Conservation (phyloP, 306 rosid genomes). For the Vigna mungo region DNA sequence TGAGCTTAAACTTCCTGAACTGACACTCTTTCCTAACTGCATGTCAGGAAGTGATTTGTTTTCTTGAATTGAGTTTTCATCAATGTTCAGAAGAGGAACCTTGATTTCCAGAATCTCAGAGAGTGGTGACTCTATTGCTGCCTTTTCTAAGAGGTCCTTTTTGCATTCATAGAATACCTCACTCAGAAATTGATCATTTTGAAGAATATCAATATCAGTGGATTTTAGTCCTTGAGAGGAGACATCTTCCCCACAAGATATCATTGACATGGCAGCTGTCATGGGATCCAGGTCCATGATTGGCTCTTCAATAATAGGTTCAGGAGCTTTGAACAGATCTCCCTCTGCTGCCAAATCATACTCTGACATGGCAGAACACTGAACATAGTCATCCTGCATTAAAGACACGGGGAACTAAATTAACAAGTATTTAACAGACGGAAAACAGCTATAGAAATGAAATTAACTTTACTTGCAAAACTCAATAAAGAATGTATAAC, state of each 20-base stretch:
- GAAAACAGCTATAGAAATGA: neutral
- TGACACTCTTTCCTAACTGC: constrained; percentile 68
- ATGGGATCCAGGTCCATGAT: constrained; percentile 64
- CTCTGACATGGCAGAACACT: constrained; percentile 69
- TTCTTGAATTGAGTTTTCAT: constrained; percentile 65
- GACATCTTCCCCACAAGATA: constrained; percentile 78
- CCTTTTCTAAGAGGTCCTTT: constrained; percentile 80
- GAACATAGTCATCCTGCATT: constrained; percentile 67
- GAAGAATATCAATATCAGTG: constrained; percentile 77
- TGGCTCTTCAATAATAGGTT: constrained; percentile 78
- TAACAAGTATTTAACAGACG: constrained; percentile 14
- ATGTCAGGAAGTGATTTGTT: constrained; percentile 58
- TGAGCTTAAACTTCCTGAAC: constrained; percentile 76
- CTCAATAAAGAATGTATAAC: neutral
- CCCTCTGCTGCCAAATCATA: constrained; percentile 93
- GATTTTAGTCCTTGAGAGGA: constrained; percentile 69
- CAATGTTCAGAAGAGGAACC: constrained; percentile 56
- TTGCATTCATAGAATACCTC: constrained; percentile 82
- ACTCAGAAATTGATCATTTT: constrained; percentile 80
- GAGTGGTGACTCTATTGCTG: constrained; percentile 62
- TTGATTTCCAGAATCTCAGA: constrained; percentile 74
- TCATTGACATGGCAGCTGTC: constrained; percentile 78
- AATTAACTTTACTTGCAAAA: constrained; percentile 15
- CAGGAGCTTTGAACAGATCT: constrained; percentile 96
- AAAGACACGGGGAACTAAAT: constrained; percentile 10